Percentiles rank a stretch among this genome's conserved stretches.
These are phyloP conservation scores for Filobasidium uniguttulatum DNA, from an alignment of 1,284 basidiomycete species.

Conservation along the genomic window DNA sequence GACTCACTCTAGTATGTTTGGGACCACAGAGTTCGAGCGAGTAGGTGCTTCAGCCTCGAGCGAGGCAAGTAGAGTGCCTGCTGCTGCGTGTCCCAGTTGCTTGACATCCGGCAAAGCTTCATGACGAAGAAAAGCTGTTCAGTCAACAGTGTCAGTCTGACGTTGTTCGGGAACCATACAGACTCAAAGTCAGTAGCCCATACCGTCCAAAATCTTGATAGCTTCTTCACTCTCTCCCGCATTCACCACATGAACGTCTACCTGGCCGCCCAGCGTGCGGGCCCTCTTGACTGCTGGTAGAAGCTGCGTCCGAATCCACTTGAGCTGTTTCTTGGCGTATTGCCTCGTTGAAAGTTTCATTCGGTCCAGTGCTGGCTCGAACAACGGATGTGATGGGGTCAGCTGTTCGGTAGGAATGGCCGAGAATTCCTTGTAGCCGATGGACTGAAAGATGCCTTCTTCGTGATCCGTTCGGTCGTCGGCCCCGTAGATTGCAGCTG, in stretches of 20 bases:
- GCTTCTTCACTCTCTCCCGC: slow-evolving; percentile 49
- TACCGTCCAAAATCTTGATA: slow-evolving; percentile 44
- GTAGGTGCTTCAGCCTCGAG: slow-evolving; percentile 42
- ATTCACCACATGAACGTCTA: slow-evolving; percentile 35
- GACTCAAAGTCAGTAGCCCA: slow-evolving; percentile 15
- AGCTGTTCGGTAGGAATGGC: slow-evolving; percentile 37
- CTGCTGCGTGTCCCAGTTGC: slow-evolving; percentile 45
- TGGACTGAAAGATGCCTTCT: slow-evolving; percentile 82
- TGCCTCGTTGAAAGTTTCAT: slow-evolving; percentile 82
- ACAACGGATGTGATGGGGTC: slow-evolving; percentile 33
- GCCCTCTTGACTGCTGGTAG: slow-evolving; percentile 56
- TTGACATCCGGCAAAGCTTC: slow-evolving; percentile 47
- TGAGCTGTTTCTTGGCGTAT: slow-evolving; percentile 82
- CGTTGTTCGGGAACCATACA: no score
- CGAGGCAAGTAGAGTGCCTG: slow-evolving; percentile 43
- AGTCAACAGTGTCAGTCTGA: no score
- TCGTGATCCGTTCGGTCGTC: slow-evolving; percentile 26
- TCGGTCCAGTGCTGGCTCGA: slow-evolving; percentile 48
- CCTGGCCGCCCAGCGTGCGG: slow-evolving; percentile 34
- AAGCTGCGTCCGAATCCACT: slow-evolving; percentile 86
- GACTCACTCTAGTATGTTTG: slow-evolving; percentile 16
- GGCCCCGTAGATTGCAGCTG: slow-evolving; percentile 26
- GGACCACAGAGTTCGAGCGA: slow-evolving; percentile 23
- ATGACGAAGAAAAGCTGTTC: slow-evolving; percentile 48
- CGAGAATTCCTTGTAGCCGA: slow-evolving; percentile 87